Percentiles rank a stretch among this genome's conserved stretches.
Conservation (phyloP, 768 basidiomycete species). For the Pleurotus eryngii region DNA sequence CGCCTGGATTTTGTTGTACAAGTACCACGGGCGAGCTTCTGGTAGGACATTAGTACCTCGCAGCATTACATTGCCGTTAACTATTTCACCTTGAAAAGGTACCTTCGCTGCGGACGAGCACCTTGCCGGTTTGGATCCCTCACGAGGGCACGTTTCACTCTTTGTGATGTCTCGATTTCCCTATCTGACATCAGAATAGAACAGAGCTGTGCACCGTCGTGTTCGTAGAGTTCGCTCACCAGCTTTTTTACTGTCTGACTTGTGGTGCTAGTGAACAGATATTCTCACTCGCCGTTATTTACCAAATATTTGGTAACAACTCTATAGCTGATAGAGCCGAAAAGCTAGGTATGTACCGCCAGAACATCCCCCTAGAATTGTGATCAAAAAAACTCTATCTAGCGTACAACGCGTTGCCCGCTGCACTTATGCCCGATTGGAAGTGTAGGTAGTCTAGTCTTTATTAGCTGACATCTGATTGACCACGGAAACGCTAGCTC, state of each 20-base stretch:
- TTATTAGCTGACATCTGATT: not conserved
- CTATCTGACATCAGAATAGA: slow-evolving; percentile 10
- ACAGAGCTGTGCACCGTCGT: slow-evolving; percentile 40
- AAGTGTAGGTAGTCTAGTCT: slow-evolving; percentile 23
- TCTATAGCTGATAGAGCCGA: slow-evolving; percentile 38
- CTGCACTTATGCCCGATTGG: slow-evolving; percentile 36
- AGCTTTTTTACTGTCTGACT: not conserved
- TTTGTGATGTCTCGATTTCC: too few relatives aligned
- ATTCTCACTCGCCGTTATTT: slow-evolving; percentile 38
- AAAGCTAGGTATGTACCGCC: slow-evolving; percentile 27
- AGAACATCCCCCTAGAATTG: not conserved
- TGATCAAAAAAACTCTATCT: slow-evolving; percentile 9
- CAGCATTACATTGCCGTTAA: too few relatives aligned
- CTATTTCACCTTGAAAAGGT: slow-evolving; percentile 13
- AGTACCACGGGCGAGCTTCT: slow-evolving; percentile 36
- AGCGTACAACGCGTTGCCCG: slow-evolving; percentile 41
- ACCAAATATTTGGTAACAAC: slow-evolving; percentile 39
- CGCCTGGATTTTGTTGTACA: slow-evolving; percentile 35
- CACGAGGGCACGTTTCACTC: slow-evolving; percentile 29
- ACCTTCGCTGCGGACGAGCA: slow-evolving; percentile 42
- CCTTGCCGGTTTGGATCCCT: slow-evolving; percentile 37
- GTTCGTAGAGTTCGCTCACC: slow-evolving; percentile 18
- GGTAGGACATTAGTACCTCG: slow-evolving; percentile 11
- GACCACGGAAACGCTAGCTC: slow-evolving; percentile 20
- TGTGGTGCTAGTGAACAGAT: slow-evolving; percentile 34